These are phyloP conservation scores for Rhodotorula taiwanensis DNA, from an alignment of 768 basidiomycete genomes.

Conservation along the genomic window DNA sequence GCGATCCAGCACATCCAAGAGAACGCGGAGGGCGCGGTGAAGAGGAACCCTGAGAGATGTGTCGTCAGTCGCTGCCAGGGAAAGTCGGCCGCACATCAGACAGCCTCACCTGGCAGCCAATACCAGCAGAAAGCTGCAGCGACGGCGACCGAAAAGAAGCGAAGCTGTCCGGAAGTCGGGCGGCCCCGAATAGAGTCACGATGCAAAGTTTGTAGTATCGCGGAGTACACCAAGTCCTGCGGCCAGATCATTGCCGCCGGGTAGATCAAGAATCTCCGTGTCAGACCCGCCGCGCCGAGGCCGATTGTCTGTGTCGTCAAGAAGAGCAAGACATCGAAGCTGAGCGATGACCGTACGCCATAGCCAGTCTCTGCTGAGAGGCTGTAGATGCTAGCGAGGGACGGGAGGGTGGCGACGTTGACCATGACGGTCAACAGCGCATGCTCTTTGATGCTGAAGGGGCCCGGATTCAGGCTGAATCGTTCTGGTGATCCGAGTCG, in stretches of 20 bases:
- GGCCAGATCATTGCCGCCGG: conserved; percentile 99
- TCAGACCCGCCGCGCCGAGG: conserved; percentile 84
- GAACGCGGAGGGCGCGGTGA: conserved; percentile 77
- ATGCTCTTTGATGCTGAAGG: conserved; percentile 98
- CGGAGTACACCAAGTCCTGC: conserved; percentile 83
- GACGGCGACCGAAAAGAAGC: conserved; percentile 63
- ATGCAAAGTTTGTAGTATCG: conserved; percentile 91
- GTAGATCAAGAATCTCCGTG: conserved; percentile 85
- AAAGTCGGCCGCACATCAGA: background rate
- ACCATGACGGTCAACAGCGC: conserved; percentile 90
- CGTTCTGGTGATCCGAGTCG: conserved; percentile 45
- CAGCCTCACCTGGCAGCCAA: conserved; percentile 69
- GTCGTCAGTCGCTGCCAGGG: too few relatives aligned
- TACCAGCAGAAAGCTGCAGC: conserved; percentile 79
- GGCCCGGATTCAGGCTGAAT: conserved; percentile 82
- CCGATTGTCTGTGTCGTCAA: conserved; percentile 87
- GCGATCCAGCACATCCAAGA: conserved; percentile 88
- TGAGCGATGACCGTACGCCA: conserved; percentile 57
- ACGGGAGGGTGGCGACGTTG: conserved; percentile 51
- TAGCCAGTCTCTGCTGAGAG: conserved; percentile 74
- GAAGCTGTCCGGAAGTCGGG: conserved; percentile 62
- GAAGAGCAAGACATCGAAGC: conserved; percentile 73
- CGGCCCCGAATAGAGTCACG: too few relatives aligned
- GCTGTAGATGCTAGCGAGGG: conserved; percentile 74
- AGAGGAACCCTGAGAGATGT: conserved; percentile 88